Base-by-base conservation (phyloP, 108 stramenopile species). In the Poteriospumella lacustris region DNA sequence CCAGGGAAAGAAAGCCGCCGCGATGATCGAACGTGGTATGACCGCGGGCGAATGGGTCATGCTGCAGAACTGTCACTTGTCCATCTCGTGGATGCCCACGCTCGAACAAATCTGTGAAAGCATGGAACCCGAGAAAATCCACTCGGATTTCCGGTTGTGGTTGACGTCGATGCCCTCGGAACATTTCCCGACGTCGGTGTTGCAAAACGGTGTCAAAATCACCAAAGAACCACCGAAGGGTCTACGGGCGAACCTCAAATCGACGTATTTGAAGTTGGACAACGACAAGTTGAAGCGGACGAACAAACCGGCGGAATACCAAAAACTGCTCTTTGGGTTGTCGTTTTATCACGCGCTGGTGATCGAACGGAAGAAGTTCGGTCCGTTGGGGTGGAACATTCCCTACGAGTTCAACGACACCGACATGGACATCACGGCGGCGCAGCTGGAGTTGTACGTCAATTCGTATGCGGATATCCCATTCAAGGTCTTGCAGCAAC, bases 341-440 rank as follows among this genome's bases (percentile, higher is more conserved):
- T 81, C 81, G 44, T 90, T 89, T 83, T 90, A 88, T 84, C 89
- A 90, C 62, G 89, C 89, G 15, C 67, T 87, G 34, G 86, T 88
- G 0, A 80, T 87, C 42, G 89, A 90, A 81, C 59, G 89, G 1
- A 84, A 85, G 67, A 89, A 88, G 64, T 90, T 87, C 42, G 89
- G 89, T 0, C 89, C 89, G 0, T 72, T 90, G 9, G 89, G 89
- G 12, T 90, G 89, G 89, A 90, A 90, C 78, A 81, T 86, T n/a
- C 86, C 84, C 1, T 90, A 90, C 85, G 87, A 86, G 72, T 90
- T 90, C 83, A 90, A 90, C 78, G 87, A 87, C 58, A 88, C 88
- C 28, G 89, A 90, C 58, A 81, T 90, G 70, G 89, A 90, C 75
- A 90, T 90, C 75, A 81, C 76, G 9, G 36, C 70, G 26, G 70